Conservation (phyloP, 345 rosid species). For the Chamaenerion angustifolium region DNA sequence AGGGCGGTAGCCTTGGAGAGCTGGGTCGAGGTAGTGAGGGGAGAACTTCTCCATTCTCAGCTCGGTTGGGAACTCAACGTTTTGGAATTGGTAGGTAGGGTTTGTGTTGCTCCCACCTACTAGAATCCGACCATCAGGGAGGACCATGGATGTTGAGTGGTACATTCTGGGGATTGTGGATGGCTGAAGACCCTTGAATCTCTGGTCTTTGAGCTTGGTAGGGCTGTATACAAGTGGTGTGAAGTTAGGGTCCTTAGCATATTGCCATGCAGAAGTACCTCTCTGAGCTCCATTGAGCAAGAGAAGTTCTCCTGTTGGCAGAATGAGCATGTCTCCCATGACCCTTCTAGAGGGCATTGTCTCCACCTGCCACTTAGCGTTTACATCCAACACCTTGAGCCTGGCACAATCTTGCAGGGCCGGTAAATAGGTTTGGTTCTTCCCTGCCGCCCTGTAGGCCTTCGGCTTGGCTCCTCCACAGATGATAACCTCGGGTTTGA, state of each 20-base stretch:
- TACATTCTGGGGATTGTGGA: constrained; percentile 21
- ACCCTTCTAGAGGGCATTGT: constrained; percentile 54
- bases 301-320: constrained; percentile 64
- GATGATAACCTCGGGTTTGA: constrained; percentile 21
- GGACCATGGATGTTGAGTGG: constrained; percentile 23
- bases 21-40: constrained; percentile 21
- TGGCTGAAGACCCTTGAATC: constrained; percentile 14
- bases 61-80: constrained; percentile 18
- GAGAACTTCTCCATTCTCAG: constrained; percentile 28
- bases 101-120: constrained; percentile 36
- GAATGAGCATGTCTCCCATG: constrained; percentile 57
- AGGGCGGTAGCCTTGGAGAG: constrained; percentile 5
- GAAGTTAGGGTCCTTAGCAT: constrained; percentile 51
- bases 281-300: constrained; percentile 54
- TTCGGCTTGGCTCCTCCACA: constrained; percentile 27
- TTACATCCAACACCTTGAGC: constrained; percentile 25
- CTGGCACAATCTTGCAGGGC: constrained; percentile 47
- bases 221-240: constrained; percentile 37
- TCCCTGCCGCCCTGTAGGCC: constrained; percentile 19
- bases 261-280: constrained; percentile 59
- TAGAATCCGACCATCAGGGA: constrained; percentile 28
- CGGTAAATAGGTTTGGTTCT: constrained; percentile 15
- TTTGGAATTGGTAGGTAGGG: constrained; percentile 15
- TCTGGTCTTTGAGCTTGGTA: constrained; percentile 1
- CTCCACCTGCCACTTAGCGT: constrained; percentile 43